phyloP scores from a whole-genome alignment of 2,329 filamentous ascomycete species.

The Talaromyces sp. region DNA sequence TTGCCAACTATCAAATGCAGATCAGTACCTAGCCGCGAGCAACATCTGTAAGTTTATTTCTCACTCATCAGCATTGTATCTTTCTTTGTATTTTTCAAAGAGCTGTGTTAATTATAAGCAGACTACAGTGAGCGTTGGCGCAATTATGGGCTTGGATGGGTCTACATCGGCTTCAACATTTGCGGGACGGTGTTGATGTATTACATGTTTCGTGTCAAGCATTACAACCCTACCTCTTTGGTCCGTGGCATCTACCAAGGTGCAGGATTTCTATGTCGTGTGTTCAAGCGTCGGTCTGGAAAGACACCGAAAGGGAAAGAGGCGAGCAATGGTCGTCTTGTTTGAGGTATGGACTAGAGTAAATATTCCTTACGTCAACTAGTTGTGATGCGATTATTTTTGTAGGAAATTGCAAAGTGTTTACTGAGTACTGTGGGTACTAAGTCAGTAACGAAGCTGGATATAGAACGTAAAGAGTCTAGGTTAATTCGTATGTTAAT shows the following conservation, averaged over 20 bases:
- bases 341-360: no score
- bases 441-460: no score
- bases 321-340: slow-evolving; percentile 34
- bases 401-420: no score
- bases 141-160: slow-evolving; percentile 67
- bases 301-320: slow-evolving; percentile 33
- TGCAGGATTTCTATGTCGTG: slow-evolving; percentile 30
- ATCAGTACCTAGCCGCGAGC: slow-evolving; percentile 49
- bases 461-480: no score
- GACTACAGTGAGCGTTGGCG: slow-evolving; percentile 66
- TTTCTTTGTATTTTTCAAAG: background rate
- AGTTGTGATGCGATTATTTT: no score
- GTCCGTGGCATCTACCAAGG: slow-evolving; percentile 26
- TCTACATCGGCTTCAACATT: slow-evolving; percentile 63
- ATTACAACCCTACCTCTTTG: slow-evolving; percentile 43
- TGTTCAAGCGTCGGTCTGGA: slow-evolving; percentile 36
- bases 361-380: no score
- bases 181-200: slow-evolving; percentile 59
- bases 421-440: no score
- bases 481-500: no score
- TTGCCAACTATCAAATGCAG: slow-evolving; percentile 39
- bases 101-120: slow-evolving; percentile 5
- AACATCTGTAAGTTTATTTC: slow-evolving; percentile 40
- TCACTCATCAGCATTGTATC: background rate
- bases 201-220: slow-evolving; percentile 49